A percentile compares a stretch with the other conserved stretches of the same genome.
phyloP scores from a whole-genome alignment of 129 eudicot species.

The Silybum marianum region DNA sequence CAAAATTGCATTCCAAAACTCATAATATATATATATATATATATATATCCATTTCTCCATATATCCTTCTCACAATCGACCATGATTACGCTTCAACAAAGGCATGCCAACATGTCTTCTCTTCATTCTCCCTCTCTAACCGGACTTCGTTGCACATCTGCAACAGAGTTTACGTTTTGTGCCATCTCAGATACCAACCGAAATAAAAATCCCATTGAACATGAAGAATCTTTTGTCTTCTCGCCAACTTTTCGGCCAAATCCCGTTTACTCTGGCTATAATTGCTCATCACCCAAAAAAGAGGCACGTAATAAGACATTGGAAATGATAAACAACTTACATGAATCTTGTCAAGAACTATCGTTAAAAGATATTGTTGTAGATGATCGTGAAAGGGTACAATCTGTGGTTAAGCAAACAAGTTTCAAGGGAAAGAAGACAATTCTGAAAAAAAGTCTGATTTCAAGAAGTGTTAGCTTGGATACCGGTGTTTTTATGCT shows the following conservation, averaged over 20 bases:
- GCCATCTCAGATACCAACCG: background rate
- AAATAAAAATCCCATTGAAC: background rate
- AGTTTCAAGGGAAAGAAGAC: conserved; percentile 15
- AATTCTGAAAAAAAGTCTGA: conserved; percentile 4
- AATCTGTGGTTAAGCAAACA: conserved; percentile 12
- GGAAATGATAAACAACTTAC: conserved; percentile 43
- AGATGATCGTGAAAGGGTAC: conserved; percentile 26
- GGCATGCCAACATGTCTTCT: conserved; percentile 13
- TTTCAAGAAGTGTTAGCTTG: conserved; percentile 57
- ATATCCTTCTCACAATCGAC: background rate
- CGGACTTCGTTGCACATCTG: conserved; percentile 7
- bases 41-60: background rate
- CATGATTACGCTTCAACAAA: background rate
- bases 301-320: conserved; percentile 33
- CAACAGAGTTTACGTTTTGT: conserved; percentile 31
- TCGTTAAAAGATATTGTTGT: conserved; percentile 58
- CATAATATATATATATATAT: background rate
- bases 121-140: conserved; percentile 24
- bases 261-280: conserved; percentile 1
- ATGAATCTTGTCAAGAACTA: conserved; percentile 57
- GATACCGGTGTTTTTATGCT: conserved; percentile 57
- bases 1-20: too few relatives aligned
- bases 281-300: conserved; percentile 11
- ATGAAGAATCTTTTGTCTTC: background rate
- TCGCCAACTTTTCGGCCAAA: conserved; percentile 19